Conservation (phyloP, 495 filamentous ascomycete genomes). For the Hamigera avellanea region DNA sequence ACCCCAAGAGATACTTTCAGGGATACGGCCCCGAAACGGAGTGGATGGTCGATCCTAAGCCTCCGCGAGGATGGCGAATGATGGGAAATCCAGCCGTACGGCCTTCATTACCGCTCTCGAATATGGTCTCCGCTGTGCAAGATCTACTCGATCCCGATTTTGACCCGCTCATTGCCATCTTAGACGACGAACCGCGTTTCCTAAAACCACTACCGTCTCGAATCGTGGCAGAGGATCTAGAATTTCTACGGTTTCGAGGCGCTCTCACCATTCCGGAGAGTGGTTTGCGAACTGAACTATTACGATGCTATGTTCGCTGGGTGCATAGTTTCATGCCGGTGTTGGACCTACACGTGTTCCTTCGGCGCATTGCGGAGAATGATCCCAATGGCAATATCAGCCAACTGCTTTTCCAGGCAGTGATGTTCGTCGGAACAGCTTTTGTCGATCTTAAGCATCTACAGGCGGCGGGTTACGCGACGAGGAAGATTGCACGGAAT, state of each 20-base stretch:
- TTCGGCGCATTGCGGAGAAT: conserved; percentile 46
- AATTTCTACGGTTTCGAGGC: conserved; percentile 61
- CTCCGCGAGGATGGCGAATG: neutral
- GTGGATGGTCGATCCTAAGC: neutral
- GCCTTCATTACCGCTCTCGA: neutral
- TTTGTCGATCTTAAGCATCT: conserved; percentile 63
- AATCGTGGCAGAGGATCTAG: conserved; percentile 48
- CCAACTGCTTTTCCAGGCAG: conserved; percentile 63
- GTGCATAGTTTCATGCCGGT: conserved; percentile 82
- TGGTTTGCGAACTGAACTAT: conserved; percentile 54
- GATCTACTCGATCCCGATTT: conserved; percentile 28
- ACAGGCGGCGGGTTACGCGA: conserved; percentile 54
- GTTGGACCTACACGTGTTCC: conserved; percentile 60
- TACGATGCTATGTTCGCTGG: conserved; percentile 66
- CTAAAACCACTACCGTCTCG: conserved; percentile 48
- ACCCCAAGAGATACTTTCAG: neutral
- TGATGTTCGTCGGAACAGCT: conserved; percentile 69
- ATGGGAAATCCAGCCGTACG: neutral
- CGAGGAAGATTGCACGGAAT: conserved; percentile 60
- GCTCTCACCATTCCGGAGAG: conserved; percentile 57
- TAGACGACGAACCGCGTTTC: conserved; percentile 41
- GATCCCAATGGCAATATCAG: conserved; percentile 54
- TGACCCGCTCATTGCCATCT: conserved; percentile 25
- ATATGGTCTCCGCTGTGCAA: conserved; percentile 21
- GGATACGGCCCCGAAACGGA: neutral